Evolutionary conservation across 2,329 filamentous ascomycete genomes (phyloP).

Genomic region (Amauroascus niger): DNA sequence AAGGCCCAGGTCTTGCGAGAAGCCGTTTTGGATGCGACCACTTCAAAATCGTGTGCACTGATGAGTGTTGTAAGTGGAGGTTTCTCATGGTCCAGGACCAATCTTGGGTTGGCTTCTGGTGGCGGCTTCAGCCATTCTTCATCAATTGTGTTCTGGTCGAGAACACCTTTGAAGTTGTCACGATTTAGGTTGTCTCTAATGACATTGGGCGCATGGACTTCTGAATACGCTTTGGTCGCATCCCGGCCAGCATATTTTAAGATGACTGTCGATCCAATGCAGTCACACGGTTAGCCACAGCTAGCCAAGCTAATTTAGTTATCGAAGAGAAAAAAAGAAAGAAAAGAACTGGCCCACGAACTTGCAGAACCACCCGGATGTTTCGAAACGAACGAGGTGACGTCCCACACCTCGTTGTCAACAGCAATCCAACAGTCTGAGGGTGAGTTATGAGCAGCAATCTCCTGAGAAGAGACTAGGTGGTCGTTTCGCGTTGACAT

Average conservation of each 20-base stretch:
- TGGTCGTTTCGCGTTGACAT: slow-evolving; percentile 5
- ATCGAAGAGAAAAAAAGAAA: not conserved
- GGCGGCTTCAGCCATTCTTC: slow-evolving; percentile 40
- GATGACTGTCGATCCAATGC: slow-evolving; percentile 30
- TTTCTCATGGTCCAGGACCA: slow-evolving; percentile 21
- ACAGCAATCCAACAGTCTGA: slow-evolving; percentile 58
- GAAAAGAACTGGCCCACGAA: slow-evolving; percentile 7
- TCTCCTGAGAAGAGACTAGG: slow-evolving; percentile 8
- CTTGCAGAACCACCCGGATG: slow-evolving; percentile 51
- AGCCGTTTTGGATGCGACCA: slow-evolving; percentile 46
- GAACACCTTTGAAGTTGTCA: slow-evolving; percentile 42
- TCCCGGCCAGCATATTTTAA: slow-evolving; percentile 39
- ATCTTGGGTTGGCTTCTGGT: slow-evolving; percentile 25
- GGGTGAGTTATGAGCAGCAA: slow-evolving; percentile 42
- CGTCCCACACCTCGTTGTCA: slow-evolving; percentile 57
- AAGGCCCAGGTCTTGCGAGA: slow-evolving; percentile 60
- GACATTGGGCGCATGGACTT: slow-evolving; percentile 41
- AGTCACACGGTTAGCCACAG: not conserved
- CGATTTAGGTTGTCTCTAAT: slow-evolving; percentile 35
- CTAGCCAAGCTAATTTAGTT: not conserved
- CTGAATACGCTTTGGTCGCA: slow-evolving; percentile 38
- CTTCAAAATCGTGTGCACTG: slow-evolving; percentile 52
- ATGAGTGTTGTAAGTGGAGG: slow-evolving; percentile 46
- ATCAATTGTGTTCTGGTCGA: slow-evolving; percentile 42
- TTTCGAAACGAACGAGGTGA: slow-evolving; percentile 55